phyloP scores from a whole-genome alignment of 257 asterid genomes.

The Nicotiana benthamiana region DNA sequence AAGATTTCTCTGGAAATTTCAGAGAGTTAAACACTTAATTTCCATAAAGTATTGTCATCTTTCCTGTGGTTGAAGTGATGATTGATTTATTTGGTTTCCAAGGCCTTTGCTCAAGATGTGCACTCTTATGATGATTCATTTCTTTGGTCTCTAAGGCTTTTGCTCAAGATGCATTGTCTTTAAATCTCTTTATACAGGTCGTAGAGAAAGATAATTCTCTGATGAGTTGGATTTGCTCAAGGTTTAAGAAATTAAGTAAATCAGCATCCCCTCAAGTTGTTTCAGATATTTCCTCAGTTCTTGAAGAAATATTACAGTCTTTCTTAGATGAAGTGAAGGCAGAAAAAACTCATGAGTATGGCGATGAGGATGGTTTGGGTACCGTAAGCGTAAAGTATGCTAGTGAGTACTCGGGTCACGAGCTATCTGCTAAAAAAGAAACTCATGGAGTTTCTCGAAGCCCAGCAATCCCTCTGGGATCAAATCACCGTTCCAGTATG shows the following conservation, averaged over 20 bases:
- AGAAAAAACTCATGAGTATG: constrained; percentile 34
- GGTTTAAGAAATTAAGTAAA: constrained; percentile 50
- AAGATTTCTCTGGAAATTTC: background rate
- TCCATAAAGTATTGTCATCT: background rate
- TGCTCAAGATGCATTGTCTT: constrained; percentile 19
- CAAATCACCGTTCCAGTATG: constrained; percentile 22
- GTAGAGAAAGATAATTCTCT: constrained; percentile 49
- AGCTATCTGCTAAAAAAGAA: constrained; percentile 41
- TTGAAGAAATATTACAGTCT: constrained; percentile 61
- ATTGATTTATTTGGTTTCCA: background rate
- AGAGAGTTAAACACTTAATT: background rate
- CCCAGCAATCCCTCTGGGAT: constrained; percentile 19
- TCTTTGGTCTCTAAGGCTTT: constrained; percentile 10
- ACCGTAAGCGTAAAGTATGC: constrained; percentile 36
- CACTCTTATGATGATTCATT: background rate
- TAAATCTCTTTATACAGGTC: constrained; percentile 48
- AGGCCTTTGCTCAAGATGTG: background rate
- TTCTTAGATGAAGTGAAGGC: constrained; percentile 45
- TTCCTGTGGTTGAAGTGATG: background rate
- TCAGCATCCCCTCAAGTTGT: constrained; percentile 60
- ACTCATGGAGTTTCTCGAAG: constrained; percentile 42
- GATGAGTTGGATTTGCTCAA: constrained; percentile 55
- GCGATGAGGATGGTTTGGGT: constrained; percentile 31
- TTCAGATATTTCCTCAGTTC: constrained; percentile 47
- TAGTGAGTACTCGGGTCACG: constrained; percentile 29